Base-by-base conservation (phyloP, 1,284 basidiomycete species). In the Ganoderma sp. region DNA sequence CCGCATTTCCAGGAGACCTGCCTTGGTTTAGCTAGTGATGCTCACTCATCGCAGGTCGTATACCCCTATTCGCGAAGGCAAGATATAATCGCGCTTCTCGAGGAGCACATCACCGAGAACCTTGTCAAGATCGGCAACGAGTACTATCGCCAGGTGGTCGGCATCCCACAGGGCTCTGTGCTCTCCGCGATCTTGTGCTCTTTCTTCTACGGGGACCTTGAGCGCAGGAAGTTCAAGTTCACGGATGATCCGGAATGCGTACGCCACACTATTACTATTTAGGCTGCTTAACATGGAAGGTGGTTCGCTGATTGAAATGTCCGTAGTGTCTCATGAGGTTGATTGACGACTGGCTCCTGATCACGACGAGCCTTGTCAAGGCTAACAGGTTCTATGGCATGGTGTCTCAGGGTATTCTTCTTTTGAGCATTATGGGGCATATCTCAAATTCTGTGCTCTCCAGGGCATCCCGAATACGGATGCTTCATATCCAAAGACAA, bases 81-180 rank as follows among this genome's bases (percentile, higher is more conserved):
- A 37, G 85, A 90, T 0, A 86, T 95, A 48, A 81, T 97, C 58
- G 81, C 87, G 28, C 85, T 98, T 10, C 84, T 99, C 0, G 88
- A 92, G 70, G 91, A 96, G 74, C 97, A 99, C 76, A 93, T 99
- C 71, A 92, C 88, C 5, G 90, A 94, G 70, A 98, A 98, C 73
- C 88, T 98, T 22, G 94, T 99, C 77, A 95, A 95, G 93, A 94
- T 96, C 68, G 93, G 92, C 0, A 75, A 83, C 9, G 81, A 87
- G 52, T 93, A 93, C 77, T 97, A 92, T 77, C 88, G 92, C 2
- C 98, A 99, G 79, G 87, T 87, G 9, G 87, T 94, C 14, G 98
- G 98, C 0, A 99, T 99, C 39, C 96, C 98, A 0, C 98, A 99
- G 78, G 98, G 98, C 17, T 98, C 96, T 0, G 89, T 95, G 34